These are phyloP conservation scores for Linnemannia elongata DNA, from an alignment of 192 early-diverging fungal genomes.

Conservation along the genomic window DNA sequence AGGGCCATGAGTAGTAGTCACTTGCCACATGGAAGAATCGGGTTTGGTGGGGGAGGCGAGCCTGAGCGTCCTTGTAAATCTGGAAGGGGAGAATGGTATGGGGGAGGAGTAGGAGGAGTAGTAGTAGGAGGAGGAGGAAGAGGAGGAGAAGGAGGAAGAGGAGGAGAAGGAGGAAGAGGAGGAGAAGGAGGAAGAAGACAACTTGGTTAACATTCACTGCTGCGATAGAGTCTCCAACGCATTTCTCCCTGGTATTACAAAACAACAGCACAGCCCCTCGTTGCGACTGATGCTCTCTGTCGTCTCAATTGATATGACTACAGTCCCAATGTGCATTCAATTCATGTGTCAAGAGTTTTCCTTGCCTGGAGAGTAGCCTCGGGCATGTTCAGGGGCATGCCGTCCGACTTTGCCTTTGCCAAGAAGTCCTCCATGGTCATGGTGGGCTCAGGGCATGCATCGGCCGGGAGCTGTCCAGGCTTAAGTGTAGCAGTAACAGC, in stretches of 20 bases:
- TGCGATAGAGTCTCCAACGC: not conserved
- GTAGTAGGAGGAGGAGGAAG: not conserved
- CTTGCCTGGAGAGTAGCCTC: conserved; percentile 41
- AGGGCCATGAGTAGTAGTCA: conserved; percentile 86
- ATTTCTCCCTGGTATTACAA: too few relatives aligned
- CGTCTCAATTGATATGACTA: too few relatives aligned
- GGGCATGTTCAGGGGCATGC: conserved; percentile 21
- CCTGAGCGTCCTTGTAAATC: conserved; percentile 46
- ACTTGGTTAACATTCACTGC: not conserved
- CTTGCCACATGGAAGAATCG: conserved; percentile 80
- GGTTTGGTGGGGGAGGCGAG: conserved; percentile 37
- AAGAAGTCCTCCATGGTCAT: conserved; percentile 40
- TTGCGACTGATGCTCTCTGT: too few relatives aligned
- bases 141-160: not conserved
- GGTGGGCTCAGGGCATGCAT: conserved; percentile 19
- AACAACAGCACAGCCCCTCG: too few relatives aligned
- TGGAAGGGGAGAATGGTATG: not conserved
- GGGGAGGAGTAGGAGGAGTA: too few relatives aligned
- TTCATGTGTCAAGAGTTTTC: not conserved
- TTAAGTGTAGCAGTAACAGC: not conserved
- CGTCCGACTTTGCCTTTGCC: conserved; percentile 13
- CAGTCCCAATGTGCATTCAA: too few relatives aligned
- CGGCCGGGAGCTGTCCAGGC: conserved; percentile 32
- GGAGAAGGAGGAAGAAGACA: not conserved
- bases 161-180: not conserved